These are phyloP conservation scores for Mychonastes homosphaera DNA, from an alignment of 139 green algal species.

Conservation along the genomic window DNA sequence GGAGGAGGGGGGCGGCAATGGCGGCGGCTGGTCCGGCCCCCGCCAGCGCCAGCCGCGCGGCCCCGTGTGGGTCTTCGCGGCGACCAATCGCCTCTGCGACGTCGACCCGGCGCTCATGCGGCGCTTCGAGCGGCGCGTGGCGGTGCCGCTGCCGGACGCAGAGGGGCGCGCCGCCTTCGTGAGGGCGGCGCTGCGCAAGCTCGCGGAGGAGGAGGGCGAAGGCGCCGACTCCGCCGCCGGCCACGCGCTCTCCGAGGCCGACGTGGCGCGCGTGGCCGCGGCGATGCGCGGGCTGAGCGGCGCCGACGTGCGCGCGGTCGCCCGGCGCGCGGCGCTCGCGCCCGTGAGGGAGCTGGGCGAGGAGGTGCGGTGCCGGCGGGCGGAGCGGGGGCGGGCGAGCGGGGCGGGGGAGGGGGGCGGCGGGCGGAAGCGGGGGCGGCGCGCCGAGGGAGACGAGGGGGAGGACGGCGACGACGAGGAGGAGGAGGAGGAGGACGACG, in stretches of 20 bases:
- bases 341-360: constrained; percentile 38
- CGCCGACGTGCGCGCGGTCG: constrained; percentile 35
- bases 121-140: constrained; percentile 42
- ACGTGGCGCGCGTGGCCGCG: background rate
- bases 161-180: constrained; percentile 31
- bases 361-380: background rate
- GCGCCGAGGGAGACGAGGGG: too few relatives aligned
- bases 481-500: too few relatives aligned
- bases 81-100: constrained; percentile 51
- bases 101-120: constrained; percentile 46
- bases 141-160: constrained; percentile 35
- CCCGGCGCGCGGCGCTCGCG: constrained; percentile 36
- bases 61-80: constrained; percentile 40
- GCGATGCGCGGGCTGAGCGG: constrained; percentile 34
- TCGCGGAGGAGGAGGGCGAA: constrained; percentile 10
- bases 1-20: background rate
- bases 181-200: background rate
- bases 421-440: too few relatives aligned
- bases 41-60: background rate
- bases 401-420: too few relatives aligned
- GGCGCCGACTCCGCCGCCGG: too few relatives aligned
- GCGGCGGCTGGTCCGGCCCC: too few relatives aligned
- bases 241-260: background rate
- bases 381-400: too few relatives aligned
- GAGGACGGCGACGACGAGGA: too few relatives aligned